A percentile compares a stretch with the other conserved stretches of the same genome.
These are phyloP conservation scores for Trichoderma oligosporum DNA, from an alignment of 2,329 filamentous ascomycete species.

Conservation along the genomic window DNA sequence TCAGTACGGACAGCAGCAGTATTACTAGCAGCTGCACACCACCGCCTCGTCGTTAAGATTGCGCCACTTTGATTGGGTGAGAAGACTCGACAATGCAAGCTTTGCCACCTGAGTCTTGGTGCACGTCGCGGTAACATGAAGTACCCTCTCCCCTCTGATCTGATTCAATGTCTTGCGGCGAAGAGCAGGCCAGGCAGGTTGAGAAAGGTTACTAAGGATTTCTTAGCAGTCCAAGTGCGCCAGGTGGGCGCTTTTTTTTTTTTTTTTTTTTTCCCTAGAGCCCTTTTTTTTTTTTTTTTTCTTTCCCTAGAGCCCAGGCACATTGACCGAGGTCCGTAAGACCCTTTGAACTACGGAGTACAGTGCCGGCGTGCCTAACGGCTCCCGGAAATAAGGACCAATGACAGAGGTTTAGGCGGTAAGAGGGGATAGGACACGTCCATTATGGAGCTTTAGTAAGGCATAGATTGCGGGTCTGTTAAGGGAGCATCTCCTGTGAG, in stretches of 20 bases:
- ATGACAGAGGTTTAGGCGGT: not conserved
- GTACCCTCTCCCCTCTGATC: too few species aligned
- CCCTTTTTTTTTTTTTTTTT: constrained; percentile 1
- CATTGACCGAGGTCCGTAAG: constrained; percentile 16
- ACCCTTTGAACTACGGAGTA: too few species aligned
- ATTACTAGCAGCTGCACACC: not conserved
- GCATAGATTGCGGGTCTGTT: constrained; percentile 9
- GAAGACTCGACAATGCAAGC: constrained; percentile 16
- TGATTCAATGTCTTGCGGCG: not conserved
- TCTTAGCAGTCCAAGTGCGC: too few species aligned
- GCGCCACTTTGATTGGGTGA: constrained; percentile 20
- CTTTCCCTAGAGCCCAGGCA: not conserved
- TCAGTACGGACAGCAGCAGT: not conserved
- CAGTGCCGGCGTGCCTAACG: constrained; percentile 4
- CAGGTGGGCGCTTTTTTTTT: not conserved
- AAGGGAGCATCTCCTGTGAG: not conserved
- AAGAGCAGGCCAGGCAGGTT: not conserved
- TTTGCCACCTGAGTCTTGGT: constrained; percentile 14
- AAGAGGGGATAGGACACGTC: not conserved
- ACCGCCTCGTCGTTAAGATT: constrained; percentile 3
- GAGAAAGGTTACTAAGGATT: too few species aligned
- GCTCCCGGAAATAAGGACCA: constrained; percentile 12
- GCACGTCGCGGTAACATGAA: constrained; percentile 4
- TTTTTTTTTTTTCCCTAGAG: not conserved
- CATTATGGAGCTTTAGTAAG: not conserved